Evolutionary conservation across 257 asterid species (phyloP).

Genomic region (Solanum sparsipilum): DNA sequence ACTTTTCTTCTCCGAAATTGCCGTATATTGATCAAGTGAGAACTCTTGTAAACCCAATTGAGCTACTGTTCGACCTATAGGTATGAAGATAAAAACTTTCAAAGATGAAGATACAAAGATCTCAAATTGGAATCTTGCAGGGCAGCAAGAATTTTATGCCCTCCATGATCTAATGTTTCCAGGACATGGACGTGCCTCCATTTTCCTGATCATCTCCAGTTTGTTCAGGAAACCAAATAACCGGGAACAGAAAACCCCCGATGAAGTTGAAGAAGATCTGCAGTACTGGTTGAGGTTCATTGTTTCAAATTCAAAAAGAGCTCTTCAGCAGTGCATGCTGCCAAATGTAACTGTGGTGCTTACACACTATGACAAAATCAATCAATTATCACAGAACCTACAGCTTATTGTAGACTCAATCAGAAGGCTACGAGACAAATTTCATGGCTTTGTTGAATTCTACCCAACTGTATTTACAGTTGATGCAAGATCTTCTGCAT

Average conservation of each 20-base stretch:
- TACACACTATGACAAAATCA: slow-evolving; percentile 62
- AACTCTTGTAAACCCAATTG: slow-evolving; percentile 65
- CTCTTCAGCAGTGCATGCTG: slow-evolving; percentile 62
- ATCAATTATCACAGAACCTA: slow-evolving; percentile 36
- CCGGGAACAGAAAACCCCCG: slow-evolving; percentile 34
- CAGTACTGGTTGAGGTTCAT: slow-evolving; percentile 72
- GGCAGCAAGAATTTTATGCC: slow-evolving; percentile 56
- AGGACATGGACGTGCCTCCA: slow-evolving; percentile 65
- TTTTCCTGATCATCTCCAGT: slow-evolving; percentile 51
- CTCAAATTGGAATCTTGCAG: slow-evolving; percentile 74
- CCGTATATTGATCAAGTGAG: slow-evolving; percentile 56
- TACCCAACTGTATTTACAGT: slow-evolving; percentile 77
- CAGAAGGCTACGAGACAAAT: slow-evolving; percentile 47
- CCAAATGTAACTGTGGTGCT: slow-evolving; percentile 73
- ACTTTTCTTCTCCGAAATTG: slow-evolving; percentile 42
- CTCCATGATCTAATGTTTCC: slow-evolving; percentile 81
- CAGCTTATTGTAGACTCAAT: slow-evolving; percentile 29
- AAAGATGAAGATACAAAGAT: slow-evolving; percentile 61
- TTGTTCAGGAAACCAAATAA: slow-evolving; percentile 53
- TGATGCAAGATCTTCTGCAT: slow-evolving; percentile 83
- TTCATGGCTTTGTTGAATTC: slow-evolving; percentile 55
- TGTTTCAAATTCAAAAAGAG: slow-evolving; percentile 63
- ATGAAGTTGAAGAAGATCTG: slow-evolving; percentile 70
- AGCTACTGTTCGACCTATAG: slow-evolving; percentile 48
- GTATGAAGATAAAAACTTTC: slow-evolving; percentile 51